Evolutionary conservation across 257 asterid genomes (phyloP).

Genomic region (Salvia hispanica): DNA sequence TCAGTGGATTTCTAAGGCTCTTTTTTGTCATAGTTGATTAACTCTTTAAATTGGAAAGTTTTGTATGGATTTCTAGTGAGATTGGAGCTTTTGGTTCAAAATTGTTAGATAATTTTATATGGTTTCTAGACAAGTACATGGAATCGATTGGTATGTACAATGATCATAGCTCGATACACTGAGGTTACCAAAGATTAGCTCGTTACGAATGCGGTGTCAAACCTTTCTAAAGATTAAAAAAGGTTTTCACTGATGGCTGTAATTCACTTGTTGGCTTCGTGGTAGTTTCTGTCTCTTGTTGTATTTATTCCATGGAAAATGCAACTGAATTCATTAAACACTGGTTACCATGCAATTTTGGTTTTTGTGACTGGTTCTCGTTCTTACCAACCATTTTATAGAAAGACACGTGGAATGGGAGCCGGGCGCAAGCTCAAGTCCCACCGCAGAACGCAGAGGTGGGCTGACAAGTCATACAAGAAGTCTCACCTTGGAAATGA

Average conservation of each 20-base stretch:
- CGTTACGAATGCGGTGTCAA: no score
- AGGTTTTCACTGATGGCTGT: no score
- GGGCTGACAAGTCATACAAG: constrained; percentile 64
- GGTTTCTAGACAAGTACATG: background rate
- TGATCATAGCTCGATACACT: background rate
- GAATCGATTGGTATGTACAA: background rate
- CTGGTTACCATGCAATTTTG: background rate
- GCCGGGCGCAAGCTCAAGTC: constrained; percentile 70
- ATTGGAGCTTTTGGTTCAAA: background rate
- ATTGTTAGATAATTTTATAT: background rate
- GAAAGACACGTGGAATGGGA: constrained; percentile 71
- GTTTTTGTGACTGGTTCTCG: background rate
- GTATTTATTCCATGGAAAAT: no score
- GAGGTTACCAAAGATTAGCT: background rate
- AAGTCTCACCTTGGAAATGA: constrained; percentile 65
- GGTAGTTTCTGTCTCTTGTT: background rate
- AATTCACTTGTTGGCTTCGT: no score
- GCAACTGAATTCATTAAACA: background rate
- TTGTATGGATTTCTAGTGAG: background rate
- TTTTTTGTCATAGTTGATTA: background rate
- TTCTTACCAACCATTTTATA: constrained; percentile 5
- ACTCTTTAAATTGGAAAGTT: background rate
- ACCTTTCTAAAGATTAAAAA: background rate
- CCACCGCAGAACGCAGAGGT: constrained; percentile 56
- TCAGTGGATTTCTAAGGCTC: background rate